phyloP scores from a whole-genome alignment of 2,329 filamentous ascomycete genomes.

The Magnaporthales sp. region DNA sequence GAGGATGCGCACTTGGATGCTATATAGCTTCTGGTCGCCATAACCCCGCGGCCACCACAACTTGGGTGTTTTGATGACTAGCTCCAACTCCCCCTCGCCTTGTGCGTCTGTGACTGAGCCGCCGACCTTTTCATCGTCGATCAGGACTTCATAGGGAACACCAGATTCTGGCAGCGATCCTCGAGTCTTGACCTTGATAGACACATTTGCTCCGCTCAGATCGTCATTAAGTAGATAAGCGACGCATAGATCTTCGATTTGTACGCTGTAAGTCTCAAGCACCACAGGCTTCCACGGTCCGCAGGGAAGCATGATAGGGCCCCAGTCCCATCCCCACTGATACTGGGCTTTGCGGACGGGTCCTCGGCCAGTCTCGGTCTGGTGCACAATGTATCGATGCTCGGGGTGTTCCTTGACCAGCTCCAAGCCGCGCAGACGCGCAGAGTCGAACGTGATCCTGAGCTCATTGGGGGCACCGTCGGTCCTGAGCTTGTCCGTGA shows the following conservation, averaged over 20 bases:
- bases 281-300: conserved; percentile 60
- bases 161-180: background rate
- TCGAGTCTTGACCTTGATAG: background rate
- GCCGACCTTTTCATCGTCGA: background rate
- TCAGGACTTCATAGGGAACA: background rate
- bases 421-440: conserved; percentile 18
- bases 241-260: conserved; percentile 30
- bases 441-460: conserved; percentile 48
- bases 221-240: background rate
- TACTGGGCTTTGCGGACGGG: conserved; percentile 59
- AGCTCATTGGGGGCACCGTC: conserved; percentile 30
- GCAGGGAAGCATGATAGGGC: conserved; percentile 51
- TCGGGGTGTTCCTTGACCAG: conserved; percentile 12
- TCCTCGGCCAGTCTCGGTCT: conserved; percentile 9
- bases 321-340: conserved; percentile 68
- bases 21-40: conserved; percentile 8
- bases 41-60: conserved; percentile 9
- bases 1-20: background rate
- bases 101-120: background rate
- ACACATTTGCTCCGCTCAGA: background rate
- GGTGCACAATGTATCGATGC: conserved; percentile 9
- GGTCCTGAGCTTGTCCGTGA: conserved; percentile 23
- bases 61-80: conserved; percentile 2
- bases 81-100: background rate
- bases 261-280: conserved; percentile 52